Conservation (phyloP, 768 basidiomycete species). For the Inosperma sp. region DNA sequence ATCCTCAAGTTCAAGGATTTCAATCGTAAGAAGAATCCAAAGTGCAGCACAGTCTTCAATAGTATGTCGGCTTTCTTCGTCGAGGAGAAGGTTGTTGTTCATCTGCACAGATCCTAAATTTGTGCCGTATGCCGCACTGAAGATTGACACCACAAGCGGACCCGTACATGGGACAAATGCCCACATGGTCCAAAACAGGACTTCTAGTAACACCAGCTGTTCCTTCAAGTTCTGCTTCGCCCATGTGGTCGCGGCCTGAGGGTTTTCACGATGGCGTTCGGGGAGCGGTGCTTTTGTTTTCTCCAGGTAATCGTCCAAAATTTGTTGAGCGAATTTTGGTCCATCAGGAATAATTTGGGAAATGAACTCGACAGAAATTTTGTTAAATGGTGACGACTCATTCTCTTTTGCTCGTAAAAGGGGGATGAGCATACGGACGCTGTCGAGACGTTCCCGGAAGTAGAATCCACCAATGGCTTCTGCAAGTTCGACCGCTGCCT, state of each 20-base stretch:
- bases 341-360: constrained; percentile 62
- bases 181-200: constrained; percentile 89
- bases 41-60: constrained; percentile 64
- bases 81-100: constrained; percentile 61
- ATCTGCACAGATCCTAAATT: constrained; percentile 61
- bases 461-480: constrained; percentile 78
- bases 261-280: constrained; percentile 42
- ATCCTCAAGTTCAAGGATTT: constrained; percentile 75
- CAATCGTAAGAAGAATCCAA: constrained; percentile 77
- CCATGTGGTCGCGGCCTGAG: constrained; percentile 57
- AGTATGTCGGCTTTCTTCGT: constrained; percentile 66
- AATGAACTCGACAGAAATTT: constrained; percentile 50
- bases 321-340: constrained; percentile 50
- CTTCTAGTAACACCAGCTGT: constrained; percentile 77
- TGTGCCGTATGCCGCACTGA: constrained; percentile 59
- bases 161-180: constrained; percentile 64
- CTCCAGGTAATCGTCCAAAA: constrained; percentile 58
- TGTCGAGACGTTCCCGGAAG: constrained; percentile 70
- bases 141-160: constrained; percentile 55
- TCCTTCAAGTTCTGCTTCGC: constrained; percentile 72
- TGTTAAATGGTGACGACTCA: constrained; percentile 47
- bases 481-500: constrained; percentile 54
- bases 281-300: constrained; percentile 51
- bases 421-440: constrained; percentile 65
- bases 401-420: constrained; percentile 71